Evolutionary conservation across 2,329 filamentous ascomycete species (phyloP), one percentile per base, ranked within the genome.

Genomic region (Pseudocercospora musae): DNA sequence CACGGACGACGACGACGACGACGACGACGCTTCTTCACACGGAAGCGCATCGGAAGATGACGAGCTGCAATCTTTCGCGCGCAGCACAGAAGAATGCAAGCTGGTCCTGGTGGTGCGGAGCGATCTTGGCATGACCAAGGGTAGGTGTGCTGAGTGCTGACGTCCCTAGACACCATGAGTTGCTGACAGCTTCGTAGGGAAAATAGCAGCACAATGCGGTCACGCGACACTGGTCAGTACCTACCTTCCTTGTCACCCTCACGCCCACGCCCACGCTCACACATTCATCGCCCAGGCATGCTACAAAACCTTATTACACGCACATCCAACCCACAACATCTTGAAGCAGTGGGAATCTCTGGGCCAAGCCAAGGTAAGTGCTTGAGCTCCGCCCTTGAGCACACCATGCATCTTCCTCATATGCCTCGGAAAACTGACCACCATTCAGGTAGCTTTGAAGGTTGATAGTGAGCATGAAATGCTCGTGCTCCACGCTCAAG

Each of bases 71-170:
- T 73, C 77, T 8, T 87, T 85, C 64, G 75, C 74, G 11, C 76
- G 70, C 20, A 80, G 77, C 50, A 82, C 80, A 23, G 93, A 97
- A 77, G 93, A 97, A 77, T 96, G 94, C 81, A 98, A 98, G 80
- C 82, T 98, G 62, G 91, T 97, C 13, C 81, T 99, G 33, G 91
- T 96, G 3, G 94, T 98, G 59, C 82, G 95, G 74, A 96, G 92
- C 18, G 95, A 99, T 79, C 78, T 99, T 71, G 94, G 94, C 71
- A 99, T 99, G 95, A 95, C 90, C 9, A 98, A 96, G 80, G 94
- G 94, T 95, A 81, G 46, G 81, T 76, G 33, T 46, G 13, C n/a
- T n/a, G n/a, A n/a, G n/a, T 21, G 50, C 6, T 37, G 50, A 21
- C 13, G 50, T 37, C 29, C 15, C n/a, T n/a, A n/a, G n/a, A n/a